These are phyloP conservation scores for Kodamaea nitidulidarum DNA, from an alignment of 805 yeast species.

Conservation along the genomic window DNA sequence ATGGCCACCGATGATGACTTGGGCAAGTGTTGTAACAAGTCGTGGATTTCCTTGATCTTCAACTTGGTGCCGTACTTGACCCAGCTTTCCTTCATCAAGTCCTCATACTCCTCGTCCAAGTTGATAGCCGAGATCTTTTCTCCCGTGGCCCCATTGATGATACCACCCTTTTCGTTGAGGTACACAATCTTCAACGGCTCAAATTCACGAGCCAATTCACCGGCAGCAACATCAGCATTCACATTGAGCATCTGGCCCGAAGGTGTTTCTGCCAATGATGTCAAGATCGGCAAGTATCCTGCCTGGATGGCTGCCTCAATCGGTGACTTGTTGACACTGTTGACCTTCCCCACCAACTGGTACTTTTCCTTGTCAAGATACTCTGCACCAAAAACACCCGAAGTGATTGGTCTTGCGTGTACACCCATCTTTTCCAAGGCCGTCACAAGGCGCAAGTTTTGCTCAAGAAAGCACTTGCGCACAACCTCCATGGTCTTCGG, in stretches of 20 bases:
- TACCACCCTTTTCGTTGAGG: constrained; percentile 96
- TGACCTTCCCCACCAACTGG: constrained; percentile 87
- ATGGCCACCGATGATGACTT: constrained; percentile 97
- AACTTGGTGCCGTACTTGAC: constrained; percentile 97
- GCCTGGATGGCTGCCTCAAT: constrained; percentile 93
- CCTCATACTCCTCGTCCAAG: constrained; percentile 93
- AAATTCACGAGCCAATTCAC: constrained; percentile 92
- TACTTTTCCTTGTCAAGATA: constrained; percentile 88
- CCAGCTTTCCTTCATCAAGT: constrained; percentile 89
- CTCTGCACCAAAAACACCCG: constrained; percentile 94
- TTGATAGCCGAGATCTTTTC: constrained; percentile 87
- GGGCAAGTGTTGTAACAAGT: constrained; percentile 87
- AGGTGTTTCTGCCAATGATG: constrained; percentile 94
- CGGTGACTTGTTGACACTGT: constrained; percentile 75
- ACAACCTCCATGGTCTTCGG: constrained; percentile 94
- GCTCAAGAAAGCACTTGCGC: constrained; percentile 91
- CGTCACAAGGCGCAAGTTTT: constrained; percentile 89
- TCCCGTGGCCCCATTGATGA: constrained; percentile 86
- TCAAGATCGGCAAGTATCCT: constrained; percentile 93
- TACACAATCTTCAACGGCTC: constrained; percentile 97
- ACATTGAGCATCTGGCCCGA: constrained; percentile 96
- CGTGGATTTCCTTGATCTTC: constrained; percentile 94
- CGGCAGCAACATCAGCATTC: constrained; percentile 98
- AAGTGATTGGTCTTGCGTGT: constrained; percentile 96
- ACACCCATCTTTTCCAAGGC: constrained; percentile 96